Percentiles rank a stretch among this genome's conserved stretches.
Evolutionary conservation across 1,139 yeast genomes (phyloP).

Genomic region (Magnusiomyces starmeri): DNA sequence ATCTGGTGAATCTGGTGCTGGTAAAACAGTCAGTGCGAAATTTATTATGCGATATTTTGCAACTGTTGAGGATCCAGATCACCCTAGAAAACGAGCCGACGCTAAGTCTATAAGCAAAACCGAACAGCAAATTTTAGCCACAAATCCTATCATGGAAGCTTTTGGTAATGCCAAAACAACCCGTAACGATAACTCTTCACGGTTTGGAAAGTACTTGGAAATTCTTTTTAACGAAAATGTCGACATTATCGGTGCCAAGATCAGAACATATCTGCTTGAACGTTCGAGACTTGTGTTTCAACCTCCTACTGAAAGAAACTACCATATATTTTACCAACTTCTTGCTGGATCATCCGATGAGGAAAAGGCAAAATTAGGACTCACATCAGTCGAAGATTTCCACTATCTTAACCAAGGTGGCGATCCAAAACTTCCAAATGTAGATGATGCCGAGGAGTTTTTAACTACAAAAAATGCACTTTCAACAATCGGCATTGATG

Average conservation of each 20-base stretch:
- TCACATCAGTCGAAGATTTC: slow-evolving; percentile 56
- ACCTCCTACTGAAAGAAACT: slow-evolving; percentile 81
- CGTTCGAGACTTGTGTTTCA: slow-evolving; percentile 93
- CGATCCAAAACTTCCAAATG: slow-evolving; percentile 59
- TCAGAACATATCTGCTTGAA: slow-evolving; percentile 86
- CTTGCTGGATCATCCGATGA: slow-evolving; percentile 66
- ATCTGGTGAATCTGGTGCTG: slow-evolving; percentile 98
- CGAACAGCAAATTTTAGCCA: slow-evolving; percentile 90
- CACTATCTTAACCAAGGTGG: slow-evolving; percentile 91
- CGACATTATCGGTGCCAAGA: slow-evolving; percentile 87
- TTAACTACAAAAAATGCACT: slow-evolving; percentile 68
- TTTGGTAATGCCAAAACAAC: slow-evolving; percentile 98
- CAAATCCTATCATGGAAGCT: slow-evolving; percentile 97
- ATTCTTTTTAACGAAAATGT: slow-evolving; percentile 69
- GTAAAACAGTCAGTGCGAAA: slow-evolving; percentile 95
- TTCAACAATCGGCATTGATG: slow-evolving; percentile 64
- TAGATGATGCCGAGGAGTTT: slow-evolving; percentile 79
- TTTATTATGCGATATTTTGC: slow-evolving; percentile 98
- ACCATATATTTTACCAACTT: slow-evolving; percentile 90
- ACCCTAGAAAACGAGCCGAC: slow-evolving; percentile 27
- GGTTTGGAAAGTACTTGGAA: slow-evolving; percentile 94
- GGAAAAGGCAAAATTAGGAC: slow-evolving; percentile 51
- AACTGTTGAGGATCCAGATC: slow-evolving; percentile 68
- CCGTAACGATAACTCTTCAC: slow-evolving; percentile 92
- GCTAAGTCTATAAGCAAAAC: slow-evolving; percentile 79